Evolutionary conservation across 2,329 filamentous ascomycete species (phyloP), one percentile per base, ranked within the genome.

Genomic region (Lasiodiplodia theobromae): DNA sequence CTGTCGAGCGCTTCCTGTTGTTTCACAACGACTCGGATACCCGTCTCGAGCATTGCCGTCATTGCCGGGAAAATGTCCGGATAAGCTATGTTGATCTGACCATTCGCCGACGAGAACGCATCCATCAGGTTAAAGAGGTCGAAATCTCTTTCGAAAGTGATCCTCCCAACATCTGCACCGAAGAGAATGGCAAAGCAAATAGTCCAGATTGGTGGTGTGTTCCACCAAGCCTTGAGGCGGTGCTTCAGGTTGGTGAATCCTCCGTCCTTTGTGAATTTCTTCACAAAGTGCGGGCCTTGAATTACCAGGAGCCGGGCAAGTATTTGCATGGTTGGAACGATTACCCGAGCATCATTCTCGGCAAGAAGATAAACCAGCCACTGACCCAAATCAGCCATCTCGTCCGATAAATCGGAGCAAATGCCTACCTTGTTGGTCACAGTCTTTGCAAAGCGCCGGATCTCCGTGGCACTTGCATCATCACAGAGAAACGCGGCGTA

Each of bases 281-380:
- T 88, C 23, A 92, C 92, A 78, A 97, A 98, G 44, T 85, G 86
- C 5, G 89, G 83, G 4, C 95, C 95, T 74, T 97, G 93, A 0
- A 90, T 86, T n/a, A 95, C 88, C 6, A 99, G 84, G 3, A 97
- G 86, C 47, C 94, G 89, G 28, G 93, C 91, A 28, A 99, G 83
- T 65, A 99, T 95, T 75, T 92, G 94, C 72, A 89, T 87, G 16
- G 92, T 93, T 64, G 94, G 87, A 16, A 94, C 85, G 12, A 97
- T 91, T 25, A 97, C 90, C 72, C 94, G 91, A 6, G 92, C 86
- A 69, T 98, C 92, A 70, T 92, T 89, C 77, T 97, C 94, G 8
- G 93, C 93, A 63, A 98, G 86, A 16, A 99, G 87, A 78, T 97
- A 97, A 16, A 99, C 83, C 16, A 97, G 86, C 94, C 94, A 97